These are phyloP conservation scores for Suzukiozyma palmioleophila DNA, from an alignment of 1,139 yeast genomes.

Conservation along the genomic window DNA sequence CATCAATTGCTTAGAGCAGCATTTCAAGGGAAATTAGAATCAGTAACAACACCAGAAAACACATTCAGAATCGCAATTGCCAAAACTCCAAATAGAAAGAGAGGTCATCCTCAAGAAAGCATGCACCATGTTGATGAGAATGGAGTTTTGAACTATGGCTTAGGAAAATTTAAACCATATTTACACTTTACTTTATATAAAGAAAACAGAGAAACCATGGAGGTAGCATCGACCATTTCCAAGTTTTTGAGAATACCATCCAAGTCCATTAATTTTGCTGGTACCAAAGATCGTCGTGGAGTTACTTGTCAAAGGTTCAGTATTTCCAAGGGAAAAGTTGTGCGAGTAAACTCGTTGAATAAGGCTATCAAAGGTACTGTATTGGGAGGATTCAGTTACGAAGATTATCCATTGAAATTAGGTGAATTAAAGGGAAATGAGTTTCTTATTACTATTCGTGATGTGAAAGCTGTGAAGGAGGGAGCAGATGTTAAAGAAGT, in stretches of 20 bases:
- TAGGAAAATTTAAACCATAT: conserved; percentile 66
- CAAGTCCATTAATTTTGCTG: conserved; percentile 74
- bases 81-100: conserved; percentile 29
- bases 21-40: conserved; percentile 71
- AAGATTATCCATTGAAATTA: conserved; percentile 56
- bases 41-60: conserved; percentile 69
- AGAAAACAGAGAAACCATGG: conserved; percentile 97
- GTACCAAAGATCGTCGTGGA: conserved; percentile 96
- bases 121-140: conserved; percentile 48
- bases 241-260: conserved; percentile 71
- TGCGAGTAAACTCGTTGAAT: conserved; percentile 73
- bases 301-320: conserved; percentile 86
- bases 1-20: conserved; percentile 75
- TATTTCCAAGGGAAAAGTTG: conserved; percentile 67
- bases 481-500: conserved; percentile 34
- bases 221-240: conserved; percentile 72
- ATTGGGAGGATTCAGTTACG: conserved; percentile 74
- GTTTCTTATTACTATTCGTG: conserved; percentile 78
- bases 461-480: conserved; percentile 41
- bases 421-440: conserved; percentile 90
- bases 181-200: conserved; percentile 81
- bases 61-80: conserved; percentile 56
- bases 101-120: conserved; percentile 33
- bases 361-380: conserved; percentile 67
- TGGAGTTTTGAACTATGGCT: conserved; percentile 48